These are phyloP conservation scores for Penicillium verhagenii DNA, from an alignment of 495 filamentous ascomycete species.

Conservation along the genomic window DNA sequence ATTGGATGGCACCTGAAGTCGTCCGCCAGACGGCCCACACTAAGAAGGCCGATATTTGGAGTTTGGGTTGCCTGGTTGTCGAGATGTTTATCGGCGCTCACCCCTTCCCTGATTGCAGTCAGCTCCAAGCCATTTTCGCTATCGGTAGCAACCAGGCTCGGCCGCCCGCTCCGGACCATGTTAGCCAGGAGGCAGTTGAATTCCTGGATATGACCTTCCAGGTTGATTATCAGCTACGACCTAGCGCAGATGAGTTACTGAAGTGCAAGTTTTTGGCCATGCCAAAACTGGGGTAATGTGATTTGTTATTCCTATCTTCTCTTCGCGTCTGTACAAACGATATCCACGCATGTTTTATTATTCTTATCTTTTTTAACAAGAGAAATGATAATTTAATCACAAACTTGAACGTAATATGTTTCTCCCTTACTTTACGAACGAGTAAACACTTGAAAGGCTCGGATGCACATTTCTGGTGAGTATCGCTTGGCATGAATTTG, in stretches of 20 bases:
- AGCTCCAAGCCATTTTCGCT: constrained; percentile 98
- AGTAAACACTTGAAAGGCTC: background rate
- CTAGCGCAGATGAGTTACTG: constrained; percentile 87
- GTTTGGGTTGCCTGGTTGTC: constrained; percentile 91
- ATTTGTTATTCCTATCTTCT: background rate
- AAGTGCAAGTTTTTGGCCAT: constrained; percentile 71
- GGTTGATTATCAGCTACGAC: constrained; percentile 87
- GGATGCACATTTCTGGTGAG: background rate
- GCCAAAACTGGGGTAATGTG: constrained; percentile 33
- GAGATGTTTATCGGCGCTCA: constrained; percentile 99
- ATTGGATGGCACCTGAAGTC: constrained; percentile 99
- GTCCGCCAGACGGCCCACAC: constrained; percentile 97
- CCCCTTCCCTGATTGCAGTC: constrained; percentile 95
- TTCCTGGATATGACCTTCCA: constrained; percentile 92
- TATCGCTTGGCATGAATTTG: constrained; percentile 17
- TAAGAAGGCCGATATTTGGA: constrained; percentile 99
- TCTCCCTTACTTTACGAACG: too few species aligned
- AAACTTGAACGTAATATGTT: background rate
- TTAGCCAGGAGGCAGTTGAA: constrained; percentile 77
- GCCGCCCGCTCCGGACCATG: constrained; percentile 85
- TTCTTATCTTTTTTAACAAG: too few species aligned
- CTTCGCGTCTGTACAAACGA: constrained; percentile 17
- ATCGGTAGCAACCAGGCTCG: constrained; percentile 86
- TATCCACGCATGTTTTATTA: constrained; percentile 11
- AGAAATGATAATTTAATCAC: background rate